These are phyloP conservation scores for Chionographis japonica DNA, from an alignment of 106 monocot species.

Conservation along the genomic window DNA sequence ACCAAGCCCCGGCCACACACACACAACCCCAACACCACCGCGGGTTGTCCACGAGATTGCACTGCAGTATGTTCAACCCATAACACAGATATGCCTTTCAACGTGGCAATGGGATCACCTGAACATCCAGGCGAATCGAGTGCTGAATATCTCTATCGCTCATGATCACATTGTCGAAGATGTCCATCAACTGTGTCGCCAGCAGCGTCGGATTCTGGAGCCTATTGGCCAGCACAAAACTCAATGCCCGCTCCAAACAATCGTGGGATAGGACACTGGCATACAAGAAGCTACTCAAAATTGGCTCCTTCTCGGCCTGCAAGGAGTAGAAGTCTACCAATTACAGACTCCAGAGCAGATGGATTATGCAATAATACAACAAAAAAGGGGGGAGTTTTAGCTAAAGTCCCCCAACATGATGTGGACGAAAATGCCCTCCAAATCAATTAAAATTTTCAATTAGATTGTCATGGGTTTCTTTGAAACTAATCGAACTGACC, in stretches of 20 bases:
- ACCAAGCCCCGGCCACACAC: too few species aligned
- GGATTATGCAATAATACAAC: neutral
- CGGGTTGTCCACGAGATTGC: too few species aligned
- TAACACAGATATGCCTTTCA: conserved; percentile 3
- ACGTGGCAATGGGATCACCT: conserved; percentile 41
- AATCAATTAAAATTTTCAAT: too few species aligned
- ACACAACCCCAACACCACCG: too few species aligned
- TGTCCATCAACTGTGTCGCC: conserved; percentile 84
- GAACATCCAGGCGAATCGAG: conserved; percentile 86
- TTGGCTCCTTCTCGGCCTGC: conserved; percentile 90
- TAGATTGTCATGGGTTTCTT: too few species aligned
- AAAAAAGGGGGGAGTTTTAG: neutral
- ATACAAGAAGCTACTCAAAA: conserved; percentile 89
- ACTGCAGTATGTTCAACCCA: neutral
- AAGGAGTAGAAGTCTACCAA: neutral
- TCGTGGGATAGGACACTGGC: conserved; percentile 86
- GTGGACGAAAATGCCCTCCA: too few species aligned
- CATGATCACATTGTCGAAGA: conserved; percentile 83
- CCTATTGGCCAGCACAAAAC: conserved; percentile 89
- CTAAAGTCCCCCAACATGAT: too few species aligned
- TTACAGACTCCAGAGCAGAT: neutral
- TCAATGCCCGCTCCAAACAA: conserved; percentile 71
- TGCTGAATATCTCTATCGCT: conserved; percentile 63
- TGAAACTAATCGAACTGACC: too few species aligned
- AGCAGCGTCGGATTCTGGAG: conserved; percentile 78